Base-by-base conservation (phyloP, 2,329 filamentous ascomycete genomes). In the Trichophaea hybrida region DNA sequence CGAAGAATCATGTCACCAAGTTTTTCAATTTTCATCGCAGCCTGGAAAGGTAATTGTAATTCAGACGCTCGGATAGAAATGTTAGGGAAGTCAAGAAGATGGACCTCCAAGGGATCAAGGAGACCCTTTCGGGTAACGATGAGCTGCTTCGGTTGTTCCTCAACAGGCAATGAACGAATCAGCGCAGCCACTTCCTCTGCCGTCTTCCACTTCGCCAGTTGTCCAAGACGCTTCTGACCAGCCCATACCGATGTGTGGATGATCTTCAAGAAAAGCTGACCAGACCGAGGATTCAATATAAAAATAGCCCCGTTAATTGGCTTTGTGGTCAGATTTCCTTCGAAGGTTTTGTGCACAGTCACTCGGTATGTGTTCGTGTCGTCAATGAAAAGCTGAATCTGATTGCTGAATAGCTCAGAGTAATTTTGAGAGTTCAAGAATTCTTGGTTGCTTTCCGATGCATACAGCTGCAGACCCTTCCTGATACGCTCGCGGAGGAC, bases 361-460 rank as follows among this genome's bases (percentile, higher is more conserved):
- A 98, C 93, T 76, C 93, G 90, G 72, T 98, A 98, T 55, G 98
- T 94, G 69, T 98, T 98, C 62, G 93, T 98, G 71, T 98, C 93
- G 69, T 98, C 93, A 65, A 98, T 97, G 76, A 98, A 98, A 52
- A 98, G 79, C 75, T 98, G 93, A 34, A 94, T 94, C 75, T 97
- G 91, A 73, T 96, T 95, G 77, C 91, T 98, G 78, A 98, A 98
- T 38, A 98, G 78, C 72, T 98, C 93, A 0, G 93, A 96, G 76
- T 98, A 98, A 72, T 98, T 98, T 74, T 98, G 93, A 0, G 91
- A 97, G 76, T 98, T 98, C 67, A 98, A 75, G 78, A 98, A 98
- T 74, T 98, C 94, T 70, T 98, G 93, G 74, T 95, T 97, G 75
- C 88, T 96, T 75, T 98, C 94, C 0, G 91, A 97, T 2, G 93